Conservation (phyloP, 2,329 filamentous ascomycete species). For the Penicillium sp. region DNA sequence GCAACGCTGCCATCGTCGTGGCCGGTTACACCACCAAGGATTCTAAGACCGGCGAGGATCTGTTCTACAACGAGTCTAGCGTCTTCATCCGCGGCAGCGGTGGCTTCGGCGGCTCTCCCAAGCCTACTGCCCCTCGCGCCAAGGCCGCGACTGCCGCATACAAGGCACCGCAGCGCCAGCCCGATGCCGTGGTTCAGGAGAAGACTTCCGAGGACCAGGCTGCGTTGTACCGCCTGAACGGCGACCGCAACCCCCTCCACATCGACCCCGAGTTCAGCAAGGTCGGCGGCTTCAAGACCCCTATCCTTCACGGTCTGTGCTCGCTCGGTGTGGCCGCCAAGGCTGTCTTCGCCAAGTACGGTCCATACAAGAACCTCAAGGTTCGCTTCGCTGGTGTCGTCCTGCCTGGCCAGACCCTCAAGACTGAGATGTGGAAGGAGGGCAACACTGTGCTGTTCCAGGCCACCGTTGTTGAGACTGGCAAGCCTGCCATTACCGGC, state of each 20-base stretch:
- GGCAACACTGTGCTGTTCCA: slow-evolving; percentile 76
- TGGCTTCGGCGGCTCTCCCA: slow-evolving; percentile 80
- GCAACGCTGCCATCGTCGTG: slow-evolving; percentile 78
- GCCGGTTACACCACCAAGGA: slow-evolving; percentile 77
- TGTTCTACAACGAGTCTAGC: slow-evolving; percentile 97
- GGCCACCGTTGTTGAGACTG: slow-evolving; percentile 85
- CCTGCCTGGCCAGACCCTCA: slow-evolving; percentile 79
- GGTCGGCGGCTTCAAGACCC: slow-evolving; percentile 88
- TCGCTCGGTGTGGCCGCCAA: slow-evolving; percentile 89
- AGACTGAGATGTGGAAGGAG: slow-evolving; percentile 94
- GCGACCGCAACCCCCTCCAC: slow-evolving; percentile 94
- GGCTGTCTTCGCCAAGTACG: slow-evolving; percentile 80
- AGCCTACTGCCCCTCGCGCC: slow-evolving; percentile 63
- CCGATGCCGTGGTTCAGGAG: slow-evolving; percentile 80
- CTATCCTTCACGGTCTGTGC: slow-evolving; percentile 96
- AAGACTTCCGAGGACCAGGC: slow-evolving; percentile 87
- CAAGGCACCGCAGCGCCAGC: slow-evolving; percentile 68
- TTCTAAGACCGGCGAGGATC: slow-evolving; percentile 76
- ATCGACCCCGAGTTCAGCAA: slow-evolving; percentile 93
- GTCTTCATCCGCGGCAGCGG: slow-evolving; percentile 88
- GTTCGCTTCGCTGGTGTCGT: slow-evolving; percentile 85
- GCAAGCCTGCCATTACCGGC: slow-evolving; percentile 78
- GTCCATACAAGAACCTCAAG: slow-evolving; percentile 84
- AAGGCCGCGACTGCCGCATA: slow-evolving; percentile 77
- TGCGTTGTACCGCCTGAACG: slow-evolving; percentile 85